Conservation (phyloP, 2,329 filamentous ascomycete genomes). For the Aspergillus hortae region DNA sequence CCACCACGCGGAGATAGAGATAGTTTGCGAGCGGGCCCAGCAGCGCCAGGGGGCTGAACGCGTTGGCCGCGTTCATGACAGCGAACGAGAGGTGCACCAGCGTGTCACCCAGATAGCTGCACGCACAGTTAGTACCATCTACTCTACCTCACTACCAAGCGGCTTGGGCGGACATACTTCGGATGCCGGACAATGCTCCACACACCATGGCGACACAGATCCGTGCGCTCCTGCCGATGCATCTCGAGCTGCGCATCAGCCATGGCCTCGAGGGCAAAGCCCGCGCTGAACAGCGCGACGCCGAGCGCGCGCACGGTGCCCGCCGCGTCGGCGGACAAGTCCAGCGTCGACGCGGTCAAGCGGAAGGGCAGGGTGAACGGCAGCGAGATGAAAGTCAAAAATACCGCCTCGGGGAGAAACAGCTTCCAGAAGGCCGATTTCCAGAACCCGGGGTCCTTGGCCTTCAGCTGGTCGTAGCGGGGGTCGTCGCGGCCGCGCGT, state of each 20-base stretch:
- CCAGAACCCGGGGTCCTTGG: conserved; percentile 53
- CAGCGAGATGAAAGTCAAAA: conserved; percentile 55
- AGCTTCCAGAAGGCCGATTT: conserved; percentile 52
- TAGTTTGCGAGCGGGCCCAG: conserved; percentile 59
- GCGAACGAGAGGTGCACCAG: conserved; percentile 59
- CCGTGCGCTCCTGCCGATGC: conserved; percentile 44
- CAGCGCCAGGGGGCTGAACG: conserved; percentile 53
- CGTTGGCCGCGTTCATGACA: conserved; percentile 52
- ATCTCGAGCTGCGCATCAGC: conserved; percentile 56
- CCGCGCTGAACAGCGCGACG: conserved; percentile 55
- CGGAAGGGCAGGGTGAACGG: conserved; percentile 57
- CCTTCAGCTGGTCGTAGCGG: conserved; percentile 52
- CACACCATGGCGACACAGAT: conserved; percentile 54
- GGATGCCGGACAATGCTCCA: conserved; percentile 62
- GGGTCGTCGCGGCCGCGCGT: conserved; percentile 54
- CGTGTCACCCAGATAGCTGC: conserved; percentile 59
- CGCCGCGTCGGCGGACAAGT: conserved; percentile 21
- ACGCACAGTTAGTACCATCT: not conserved
- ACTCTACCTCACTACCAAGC: too few species aligned
- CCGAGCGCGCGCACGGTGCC: conserved; percentile 39
- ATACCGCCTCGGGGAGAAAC: conserved; percentile 57
- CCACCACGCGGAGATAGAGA: conserved; percentile 54
- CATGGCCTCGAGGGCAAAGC: conserved; percentile 54
- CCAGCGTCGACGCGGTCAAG: conserved; percentile 22
- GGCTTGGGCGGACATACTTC: conserved; percentile 46